phyloP scores from a whole-genome alignment of 2,329 filamentous ascomycete species.

The Colletotrichum ledebouriae region DNA sequence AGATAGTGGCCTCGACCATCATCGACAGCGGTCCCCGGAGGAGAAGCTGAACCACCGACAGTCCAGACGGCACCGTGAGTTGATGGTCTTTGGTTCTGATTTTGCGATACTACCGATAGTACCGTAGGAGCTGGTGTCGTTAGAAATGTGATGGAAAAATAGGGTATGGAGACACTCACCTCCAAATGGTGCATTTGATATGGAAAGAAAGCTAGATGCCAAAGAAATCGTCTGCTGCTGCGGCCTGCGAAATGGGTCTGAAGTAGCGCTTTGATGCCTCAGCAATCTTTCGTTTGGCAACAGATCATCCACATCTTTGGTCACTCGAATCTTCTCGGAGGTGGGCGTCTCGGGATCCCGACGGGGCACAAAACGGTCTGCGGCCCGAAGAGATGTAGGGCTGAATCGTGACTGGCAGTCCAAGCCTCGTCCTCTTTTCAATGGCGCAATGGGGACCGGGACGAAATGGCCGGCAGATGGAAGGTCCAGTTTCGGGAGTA shows the following conservation, averaged over 20 bases:
- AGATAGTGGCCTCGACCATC: conserved; percentile 74
- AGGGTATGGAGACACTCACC: conserved; percentile 9
- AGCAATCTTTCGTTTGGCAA: conserved; percentile 59
- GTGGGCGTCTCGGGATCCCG: conserved; percentile 53
- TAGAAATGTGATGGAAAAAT: conserved; percentile 36
- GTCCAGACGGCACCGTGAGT: conserved; percentile 82
- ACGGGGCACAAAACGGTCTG: conserved; percentile 66
- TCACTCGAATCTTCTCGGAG: conserved; percentile 56
- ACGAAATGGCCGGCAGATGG: neutral
- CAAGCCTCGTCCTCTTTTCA: neutral
- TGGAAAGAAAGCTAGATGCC: conserved; percentile 43
- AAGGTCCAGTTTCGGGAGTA: neutral
- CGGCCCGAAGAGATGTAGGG: conserved; percentile 29
- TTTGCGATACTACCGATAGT: conserved; percentile 46
- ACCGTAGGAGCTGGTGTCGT: conserved; percentile 45
- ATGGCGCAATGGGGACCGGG: neutral
- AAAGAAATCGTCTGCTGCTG: conserved; percentile 45
- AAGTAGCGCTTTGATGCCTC: conserved; percentile 56
- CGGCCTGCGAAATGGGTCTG: conserved; percentile 59
- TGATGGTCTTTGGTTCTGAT: conserved; percentile 58
- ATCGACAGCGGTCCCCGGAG: conserved; percentile 64
- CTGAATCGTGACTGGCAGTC: neutral
- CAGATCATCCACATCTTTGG: conserved; percentile 58
- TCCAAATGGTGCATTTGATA: neutral
- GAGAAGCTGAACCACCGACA: conserved; percentile 77